Percentiles rank a stretch among this genome's conserved stretches.
phyloP scores from a whole-genome alignment of 1,284 basidiomycete genomes.

The Trichosporon asahii region DNA sequence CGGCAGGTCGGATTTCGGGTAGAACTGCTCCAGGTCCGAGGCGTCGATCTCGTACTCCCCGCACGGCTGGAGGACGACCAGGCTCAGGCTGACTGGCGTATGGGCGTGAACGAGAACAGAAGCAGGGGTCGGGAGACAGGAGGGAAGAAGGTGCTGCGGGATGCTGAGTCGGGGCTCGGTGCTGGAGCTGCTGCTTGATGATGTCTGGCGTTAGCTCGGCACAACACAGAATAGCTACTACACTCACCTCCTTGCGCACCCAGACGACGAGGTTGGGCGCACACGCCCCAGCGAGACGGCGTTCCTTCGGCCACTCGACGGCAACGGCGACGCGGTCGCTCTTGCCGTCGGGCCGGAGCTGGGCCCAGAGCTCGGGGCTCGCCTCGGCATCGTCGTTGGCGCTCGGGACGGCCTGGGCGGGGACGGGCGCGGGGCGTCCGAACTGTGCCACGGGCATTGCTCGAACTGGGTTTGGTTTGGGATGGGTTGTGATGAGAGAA shows the following conservation, averaged over 20 bases:
- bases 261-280: constrained; percentile 23
- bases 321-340: constrained; percentile 17
- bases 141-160: constrained; percentile 35
- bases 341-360: constrained; percentile 7
- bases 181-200: not conserved
- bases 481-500: not conserved
- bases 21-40: constrained; percentile 24
- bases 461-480: too few relatives aligned
- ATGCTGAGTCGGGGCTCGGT: constrained; percentile 26
- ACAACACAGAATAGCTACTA: not conserved
- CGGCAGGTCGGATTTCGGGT: constrained; percentile 11
- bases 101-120: constrained; percentile 31
- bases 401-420: constrained; percentile 17
- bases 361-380: constrained; percentile 19
- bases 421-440: constrained; percentile 21
- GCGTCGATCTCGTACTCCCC: constrained; percentile 27
- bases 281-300: constrained; percentile 15
- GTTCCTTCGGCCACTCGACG: constrained; percentile 20
- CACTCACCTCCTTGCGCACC: constrained; percentile 10
- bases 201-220: not conserved
- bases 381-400: constrained; percentile 20
- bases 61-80: constrained; percentile 42
- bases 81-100: constrained; percentile 37
- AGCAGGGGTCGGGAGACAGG: constrained; percentile 31
- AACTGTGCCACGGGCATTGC: constrained; percentile 20